Evolutionary conservation across 441 rosid genomes (phyloP).

Genomic region (Daphne laureola): DNA sequence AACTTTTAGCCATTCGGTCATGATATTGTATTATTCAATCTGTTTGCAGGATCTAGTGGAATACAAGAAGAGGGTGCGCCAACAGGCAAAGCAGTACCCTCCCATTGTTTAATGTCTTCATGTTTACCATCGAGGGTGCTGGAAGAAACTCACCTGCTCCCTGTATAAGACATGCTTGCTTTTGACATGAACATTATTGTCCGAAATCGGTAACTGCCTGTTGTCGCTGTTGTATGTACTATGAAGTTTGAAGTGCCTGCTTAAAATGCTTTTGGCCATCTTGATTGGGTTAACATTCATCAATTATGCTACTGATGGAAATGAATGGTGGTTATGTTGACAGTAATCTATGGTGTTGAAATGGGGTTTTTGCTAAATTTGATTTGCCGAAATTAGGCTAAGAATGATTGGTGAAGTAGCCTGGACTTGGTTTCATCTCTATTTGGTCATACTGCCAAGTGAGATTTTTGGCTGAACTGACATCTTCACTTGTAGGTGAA

Average conservation of each 20-base stretch:
- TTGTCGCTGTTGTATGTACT: conserved; percentile 14
- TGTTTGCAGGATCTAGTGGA: conserved; percentile 59
- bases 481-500: too few relatives aligned
- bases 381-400: too few relatives aligned
- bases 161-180: conserved; percentile 25
- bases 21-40: not conserved
- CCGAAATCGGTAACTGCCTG: conserved; percentile 20
- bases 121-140: conserved; percentile 3
- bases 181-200: conserved; percentile 9
- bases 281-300: too few relatives aligned
- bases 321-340: too few relatives aligned
- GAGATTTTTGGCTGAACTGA: too few relatives aligned
- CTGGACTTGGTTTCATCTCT: too few relatives aligned
- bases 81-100: conserved; percentile 89
- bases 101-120: conserved; percentile 36
- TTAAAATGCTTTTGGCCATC: too few relatives aligned
- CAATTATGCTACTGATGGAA: too few relatives aligned
- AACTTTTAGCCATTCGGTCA: not conserved
- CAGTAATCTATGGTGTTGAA: too few relatives aligned
- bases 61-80: conserved; percentile 84
- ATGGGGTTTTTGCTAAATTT: too few relatives aligned
- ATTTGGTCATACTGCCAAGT: too few relatives aligned
- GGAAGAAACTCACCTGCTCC: conserved; percentile 10
- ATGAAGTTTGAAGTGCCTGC: not conserved
- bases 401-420: too few relatives aligned